Conservation (phyloP, 768 basidiomycete species). For the Crucibulum laeve region DNA sequence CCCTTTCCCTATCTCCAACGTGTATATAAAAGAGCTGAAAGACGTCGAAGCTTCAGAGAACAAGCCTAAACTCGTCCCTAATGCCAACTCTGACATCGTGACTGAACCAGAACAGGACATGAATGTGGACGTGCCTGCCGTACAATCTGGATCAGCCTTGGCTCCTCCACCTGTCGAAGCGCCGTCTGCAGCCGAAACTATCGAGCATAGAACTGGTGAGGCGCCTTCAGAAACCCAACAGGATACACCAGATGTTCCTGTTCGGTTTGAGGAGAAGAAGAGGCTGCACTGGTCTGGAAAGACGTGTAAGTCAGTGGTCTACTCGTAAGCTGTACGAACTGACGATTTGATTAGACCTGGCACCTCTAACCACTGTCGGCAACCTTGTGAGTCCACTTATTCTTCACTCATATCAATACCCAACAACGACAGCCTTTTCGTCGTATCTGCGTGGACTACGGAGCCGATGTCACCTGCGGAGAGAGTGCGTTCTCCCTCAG, state of each 20-base stretch:
- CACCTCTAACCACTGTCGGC: slow-evolving; percentile 90
- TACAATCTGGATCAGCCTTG: background rate
- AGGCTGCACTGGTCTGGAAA: slow-evolving; percentile 82
- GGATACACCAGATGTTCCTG: slow-evolving; percentile 66
- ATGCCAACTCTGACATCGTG: slow-evolving; percentile 22
- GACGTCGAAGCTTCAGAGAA: slow-evolving; percentile 21
- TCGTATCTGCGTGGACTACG: slow-evolving; percentile 78
- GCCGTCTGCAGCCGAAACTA: slow-evolving; percentile 13
- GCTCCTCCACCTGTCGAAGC: slow-evolving; percentile 5
- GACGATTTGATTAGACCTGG: slow-evolving; percentile 23
- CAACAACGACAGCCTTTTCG: slow-evolving; percentile 72
- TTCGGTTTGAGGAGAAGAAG: slow-evolving; percentile 80
- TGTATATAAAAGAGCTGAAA: slow-evolving; percentile 47
- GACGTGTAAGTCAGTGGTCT: slow-evolving; percentile 53
- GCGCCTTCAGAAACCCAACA: slow-evolving; percentile 21
- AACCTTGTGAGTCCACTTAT: slow-evolving; percentile 62
- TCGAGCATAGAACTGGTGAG: slow-evolving; percentile 31
- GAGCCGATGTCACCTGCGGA: slow-evolving; percentile 93
- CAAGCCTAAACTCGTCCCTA: slow-evolving; percentile 16
- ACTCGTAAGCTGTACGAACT: background rate
- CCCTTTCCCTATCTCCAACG: slow-evolving; percentile 50
- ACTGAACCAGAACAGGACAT: slow-evolving; percentile 36
- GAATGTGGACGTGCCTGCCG: slow-evolving; percentile 14
- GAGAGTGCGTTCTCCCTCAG: slow-evolving; percentile 56
- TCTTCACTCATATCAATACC: background rate